Evolutionary conservation across 2,329 filamentous ascomycete species (phyloP), one percentile per base, ranked within the genome.

Genomic region (Hypoxylon sp.): DNA sequence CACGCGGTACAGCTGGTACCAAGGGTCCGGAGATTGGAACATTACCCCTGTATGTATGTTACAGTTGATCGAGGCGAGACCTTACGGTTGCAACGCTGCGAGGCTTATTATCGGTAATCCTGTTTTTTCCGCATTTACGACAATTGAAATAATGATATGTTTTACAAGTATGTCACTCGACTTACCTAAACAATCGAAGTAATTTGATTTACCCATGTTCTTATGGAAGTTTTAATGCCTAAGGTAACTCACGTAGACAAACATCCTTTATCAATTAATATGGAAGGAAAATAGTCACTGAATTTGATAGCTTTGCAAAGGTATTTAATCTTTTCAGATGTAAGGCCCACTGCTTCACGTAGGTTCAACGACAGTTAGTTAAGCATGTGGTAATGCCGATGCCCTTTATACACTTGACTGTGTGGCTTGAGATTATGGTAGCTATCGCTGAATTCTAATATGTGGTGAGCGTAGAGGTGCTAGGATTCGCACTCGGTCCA

Each of bases 281-380:
- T 2, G 17, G 17, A 53, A 6, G 26, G 5, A 4, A 37, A 19
- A 14, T 29, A 8, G 19, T 35, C 35, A 47, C 6, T n/a, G 5
- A 35, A 24, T 19, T 13, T 22, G 13, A 10, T 6, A 24, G 13
- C 22, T 29, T 19, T 56, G 29, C 17, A 13, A 6, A 14, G 42
- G n/a, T 9, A n/a, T 5, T 26, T 26, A 56, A 57, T 56, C 53
- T 24, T 56, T 39, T 47, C 24, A 11, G 48, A 48, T 19, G 61
- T 64, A 26, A 60, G 17, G 11, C 35, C 33, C 5, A 50, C 24
- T 3, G 42, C 50, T 6, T 55, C 37, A 8, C 55, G 44, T 14
- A 60, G 44, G 29, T 31, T 31, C 6, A 31, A 31, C 29, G 29
- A 8, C 29, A 31, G 31, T 19, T 4, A 42, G 11, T 19, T 29